A percentile compares a stretch with the other conserved stretches of the same genome.
Evolutionary conservation across 805 yeast genomes (phyloP).

Genomic region (Myxozyma mucilagina): DNA sequence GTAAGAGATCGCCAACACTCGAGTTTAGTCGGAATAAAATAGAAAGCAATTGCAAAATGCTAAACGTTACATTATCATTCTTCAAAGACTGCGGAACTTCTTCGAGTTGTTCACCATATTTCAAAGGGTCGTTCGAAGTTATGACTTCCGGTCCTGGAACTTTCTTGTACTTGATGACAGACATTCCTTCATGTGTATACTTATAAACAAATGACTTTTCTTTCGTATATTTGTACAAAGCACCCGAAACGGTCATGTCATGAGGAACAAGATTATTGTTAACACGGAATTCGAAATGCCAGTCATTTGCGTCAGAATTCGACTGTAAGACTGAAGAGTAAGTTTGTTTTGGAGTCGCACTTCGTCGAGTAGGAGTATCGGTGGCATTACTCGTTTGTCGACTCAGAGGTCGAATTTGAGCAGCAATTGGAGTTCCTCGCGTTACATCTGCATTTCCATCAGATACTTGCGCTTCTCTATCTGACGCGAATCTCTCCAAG

Average conservation of each 20-base stretch:
- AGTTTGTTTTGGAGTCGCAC: conserved; percentile 18
- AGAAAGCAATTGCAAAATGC: conserved; percentile 35
- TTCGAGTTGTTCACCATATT: conserved; percentile 13
- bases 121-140: neutral
- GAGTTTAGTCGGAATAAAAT: conserved; percentile 36
- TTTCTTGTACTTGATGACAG: conserved; percentile 12
- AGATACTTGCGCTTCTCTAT: neutral
- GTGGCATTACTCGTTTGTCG: neutral
- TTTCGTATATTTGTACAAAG: conserved; percentile 50
- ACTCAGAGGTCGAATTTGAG: neutral
- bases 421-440: neutral
- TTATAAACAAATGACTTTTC: conserved; percentile 31
- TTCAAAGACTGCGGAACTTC: conserved; percentile 19
- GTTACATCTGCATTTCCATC: conserved; percentile 5
- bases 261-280: conserved; percentile 57
- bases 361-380: conserved; percentile 2
- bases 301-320: conserved; percentile 29
- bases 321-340: conserved; percentile 28
- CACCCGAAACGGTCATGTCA: conserved; percentile 73
- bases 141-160: conserved; percentile 24
- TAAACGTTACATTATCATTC: conserved; percentile 21
- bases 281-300: conserved; percentile 55
- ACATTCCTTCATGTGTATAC: neutral
- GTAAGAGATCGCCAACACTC: conserved; percentile 17
- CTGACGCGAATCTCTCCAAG: neutral